A percentile compares a stretch with the other conserved stretches of the same genome.
Conservation (phyloP, 257 asterid species). For the Fraxinus cuspidata region DNA sequence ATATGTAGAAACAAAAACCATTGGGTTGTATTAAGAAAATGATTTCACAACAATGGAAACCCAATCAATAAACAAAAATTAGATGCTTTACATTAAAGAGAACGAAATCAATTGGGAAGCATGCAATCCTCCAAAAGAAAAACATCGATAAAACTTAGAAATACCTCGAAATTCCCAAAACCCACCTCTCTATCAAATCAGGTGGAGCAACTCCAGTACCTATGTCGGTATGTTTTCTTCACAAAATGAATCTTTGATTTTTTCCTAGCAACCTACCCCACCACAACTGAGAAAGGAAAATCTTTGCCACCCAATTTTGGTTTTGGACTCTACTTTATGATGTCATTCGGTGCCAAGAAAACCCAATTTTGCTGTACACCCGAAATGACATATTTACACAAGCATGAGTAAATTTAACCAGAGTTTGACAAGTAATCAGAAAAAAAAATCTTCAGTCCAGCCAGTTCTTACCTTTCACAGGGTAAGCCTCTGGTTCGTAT, state of each 20-base stretch:
- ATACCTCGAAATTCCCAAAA: slow-evolving; percentile 20
- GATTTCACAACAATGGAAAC: neutral
- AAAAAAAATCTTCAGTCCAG: slow-evolving; percentile 8
- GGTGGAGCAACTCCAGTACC: slow-evolving; percentile 12
- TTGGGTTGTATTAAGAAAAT: neutral
- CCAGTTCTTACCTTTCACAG: slow-evolving; percentile 6
- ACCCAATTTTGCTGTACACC: slow-evolving; percentile 2
- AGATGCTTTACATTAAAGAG: neutral
- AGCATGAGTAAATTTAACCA: slow-evolving; percentile 34
- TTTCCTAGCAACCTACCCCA: slow-evolving; percentile 19
- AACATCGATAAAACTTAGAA: neutral
- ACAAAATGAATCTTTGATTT: slow-evolving; percentile 7
- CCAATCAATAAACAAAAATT: neutral
- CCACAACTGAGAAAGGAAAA: slow-evolving; percentile 21
- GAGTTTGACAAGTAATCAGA: neutral
- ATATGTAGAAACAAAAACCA: neutral
- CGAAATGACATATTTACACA: slow-evolving; percentile 17
- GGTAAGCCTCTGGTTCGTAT: neutral
- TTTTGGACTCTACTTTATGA: slow-evolving; percentile 14
- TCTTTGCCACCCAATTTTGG: slow-evolving; percentile 2
- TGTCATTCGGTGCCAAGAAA: slow-evolving; percentile 26
- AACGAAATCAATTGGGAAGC: neutral
- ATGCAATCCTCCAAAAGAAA: neutral
- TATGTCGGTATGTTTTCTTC: neutral
- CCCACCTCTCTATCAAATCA: slow-evolving; percentile 18